These are phyloP conservation scores for Dryas alaskensis DNA, from an alignment of 306 rosid genomes.

Conservation along the genomic window DNA sequence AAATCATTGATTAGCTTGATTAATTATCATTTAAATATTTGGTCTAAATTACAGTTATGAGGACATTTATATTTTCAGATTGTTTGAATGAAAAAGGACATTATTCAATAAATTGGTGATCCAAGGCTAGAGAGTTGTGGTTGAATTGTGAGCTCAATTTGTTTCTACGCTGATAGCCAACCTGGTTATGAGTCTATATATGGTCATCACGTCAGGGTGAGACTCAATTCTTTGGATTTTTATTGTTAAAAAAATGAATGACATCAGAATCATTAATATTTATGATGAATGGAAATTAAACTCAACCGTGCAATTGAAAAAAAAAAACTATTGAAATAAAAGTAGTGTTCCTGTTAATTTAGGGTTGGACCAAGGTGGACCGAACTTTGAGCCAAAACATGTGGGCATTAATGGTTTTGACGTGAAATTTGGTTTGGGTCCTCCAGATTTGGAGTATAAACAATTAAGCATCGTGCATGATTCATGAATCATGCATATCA, in stretches of 20 bases:
- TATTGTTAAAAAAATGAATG: background rate
- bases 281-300: background rate
- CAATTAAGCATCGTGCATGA: background rate
- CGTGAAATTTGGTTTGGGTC: background rate
- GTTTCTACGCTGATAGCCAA: too few species aligned
- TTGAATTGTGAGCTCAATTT: background rate
- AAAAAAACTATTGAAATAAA: too few species aligned
- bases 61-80: too few species aligned
- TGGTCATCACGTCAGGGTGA: background rate
- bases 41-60: too few species aligned
- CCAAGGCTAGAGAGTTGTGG: background rate
- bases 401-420: conserved; percentile 5
- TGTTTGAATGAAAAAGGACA: too few species aligned
- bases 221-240: background rate
- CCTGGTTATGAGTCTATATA: too few species aligned
- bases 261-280: background rate
- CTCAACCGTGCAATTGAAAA: background rate
- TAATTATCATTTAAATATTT: too few species aligned
- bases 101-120: background rate
- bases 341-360: background rate
- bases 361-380: background rate
- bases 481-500: background rate
- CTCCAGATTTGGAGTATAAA: background rate
- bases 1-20: too few species aligned
- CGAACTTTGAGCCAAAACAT: conserved; percentile 5